These are phyloP conservation scores for Aspergillus nomiae DNA, from an alignment of 2,329 filamentous ascomycete species.

Conservation along the genomic window DNA sequence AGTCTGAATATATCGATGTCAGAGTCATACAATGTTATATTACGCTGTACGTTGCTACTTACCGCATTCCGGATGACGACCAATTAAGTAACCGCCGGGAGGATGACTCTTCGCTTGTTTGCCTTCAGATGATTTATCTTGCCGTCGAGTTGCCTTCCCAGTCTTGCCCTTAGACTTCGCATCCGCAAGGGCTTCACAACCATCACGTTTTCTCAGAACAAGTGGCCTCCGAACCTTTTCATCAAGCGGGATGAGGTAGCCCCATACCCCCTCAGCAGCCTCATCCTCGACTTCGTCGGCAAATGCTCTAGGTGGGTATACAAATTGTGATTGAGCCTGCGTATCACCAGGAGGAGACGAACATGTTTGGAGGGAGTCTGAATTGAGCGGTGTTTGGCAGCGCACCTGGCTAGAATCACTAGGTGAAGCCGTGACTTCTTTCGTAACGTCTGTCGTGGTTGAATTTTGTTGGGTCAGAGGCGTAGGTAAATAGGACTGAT, in stretches of 20 bases:
- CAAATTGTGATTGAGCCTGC: conserved; percentile 77
- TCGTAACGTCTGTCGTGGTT: conserved; percentile 61
- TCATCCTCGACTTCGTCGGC: conserved; percentile 86
- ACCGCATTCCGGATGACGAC: conserved; percentile 93
- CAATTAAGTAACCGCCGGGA: conserved; percentile 85
- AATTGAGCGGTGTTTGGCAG: conserved; percentile 46
- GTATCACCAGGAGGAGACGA: conserved; percentile 74
- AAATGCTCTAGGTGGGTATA: conserved; percentile 70
- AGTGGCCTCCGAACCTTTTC: conserved; percentile 67
- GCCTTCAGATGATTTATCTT: conserved; percentile 59
- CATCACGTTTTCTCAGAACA: conserved; percentile 73
- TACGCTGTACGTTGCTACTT: conserved; percentile 41
- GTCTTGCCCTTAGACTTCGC: conserved; percentile 40
- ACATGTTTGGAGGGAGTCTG: conserved; percentile 41
- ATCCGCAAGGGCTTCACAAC: conserved; percentile 60
- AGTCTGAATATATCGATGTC: conserved; percentile 53
- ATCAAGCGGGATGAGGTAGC: conserved; percentile 84
- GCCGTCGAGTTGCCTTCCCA: conserved; percentile 48
- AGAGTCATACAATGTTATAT: not conserved
- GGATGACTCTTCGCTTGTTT: conserved; percentile 59
- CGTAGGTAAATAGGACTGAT: conserved; percentile 74
- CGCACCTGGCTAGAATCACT: conserved; percentile 59
- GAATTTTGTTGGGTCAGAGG: conserved; percentile 73
- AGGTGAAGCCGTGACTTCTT: conserved; percentile 71
- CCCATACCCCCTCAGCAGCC: conserved; percentile 85